Base-by-base conservation (phyloP, 495 filamentous ascomycete species). In the Neurospora sp. region DNA sequence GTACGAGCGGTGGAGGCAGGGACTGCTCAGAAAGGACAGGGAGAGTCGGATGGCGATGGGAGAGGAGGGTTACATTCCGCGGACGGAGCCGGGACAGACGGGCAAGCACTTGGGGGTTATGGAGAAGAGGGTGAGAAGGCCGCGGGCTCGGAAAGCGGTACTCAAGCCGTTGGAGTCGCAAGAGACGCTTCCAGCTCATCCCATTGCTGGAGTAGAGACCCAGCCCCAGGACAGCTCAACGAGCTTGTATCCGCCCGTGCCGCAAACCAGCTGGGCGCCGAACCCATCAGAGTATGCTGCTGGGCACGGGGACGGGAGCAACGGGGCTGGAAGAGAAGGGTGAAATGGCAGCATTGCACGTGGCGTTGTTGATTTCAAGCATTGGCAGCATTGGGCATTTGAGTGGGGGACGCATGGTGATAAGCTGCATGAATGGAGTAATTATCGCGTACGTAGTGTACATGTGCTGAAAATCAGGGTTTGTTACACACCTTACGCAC, bases 1-100 rank as follows among this genome's bases (percentile, higher is more conserved):
- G 66, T 74, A 76, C 61, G 40, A 77, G 31, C 66, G 74, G n/a
- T 77, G 75, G 75, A 73, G 80, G 27, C 74, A 75, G 68, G 75
- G 74, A 31, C 53, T 66, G 22, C 71, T 72, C n/a, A 75, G 69
- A 75, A 76, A 69, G 16, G 72, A 76, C 31, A 66, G 61, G 22
- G 71, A 73, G 35, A 8, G 69, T 40, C 70, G 73, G 7, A 10
- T 73, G n/a, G 48, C 38, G 9, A 46, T 40, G 39, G 72, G 73
- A 1, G 74, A 75, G 46, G 70, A 74, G 31, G 70, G 71, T 31
- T 75, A 76, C 27, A 72, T 75, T 11, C 72, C 74, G n/a, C 70
- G 70, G 73, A 77, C 20, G 74, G 70, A 44, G 10, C 70, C 48
- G 39, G 72, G 73, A 71, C 73, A 71, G 70, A 74, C 48, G 75